Evolutionary conservation across 352 stramenopile species (phyloP).

Genomic region (Globisporangium barbulae): DNA sequence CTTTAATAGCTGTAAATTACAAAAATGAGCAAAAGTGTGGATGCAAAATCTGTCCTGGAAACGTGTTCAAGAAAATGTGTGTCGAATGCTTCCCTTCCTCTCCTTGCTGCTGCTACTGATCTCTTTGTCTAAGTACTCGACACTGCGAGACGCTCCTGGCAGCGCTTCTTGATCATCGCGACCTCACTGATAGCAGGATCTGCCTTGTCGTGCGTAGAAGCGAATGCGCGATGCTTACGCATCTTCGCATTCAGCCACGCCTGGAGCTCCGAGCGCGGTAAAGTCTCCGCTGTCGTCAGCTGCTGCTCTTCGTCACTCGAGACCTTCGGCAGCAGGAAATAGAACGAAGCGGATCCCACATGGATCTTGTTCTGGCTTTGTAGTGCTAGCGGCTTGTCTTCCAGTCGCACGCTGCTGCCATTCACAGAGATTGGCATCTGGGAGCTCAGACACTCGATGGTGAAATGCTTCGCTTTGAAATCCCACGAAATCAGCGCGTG

Average conservation of each 20-base stretch:
- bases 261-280: conserved; percentile 26
- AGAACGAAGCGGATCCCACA: conserved; percentile 64
- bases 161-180: conserved; percentile 18
- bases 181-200: neutral
- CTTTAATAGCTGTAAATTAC: conserved; percentile 7
- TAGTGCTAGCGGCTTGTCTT: conserved; percentile 40
- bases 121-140: conserved; percentile 5
- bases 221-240: conserved; percentile 22
- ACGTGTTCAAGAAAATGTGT: neutral
- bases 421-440: conserved; percentile 64
- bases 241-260: conserved; percentile 29
- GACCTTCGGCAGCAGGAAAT: conserved; percentile 68
- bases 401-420: conserved; percentile 44
- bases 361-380: conserved; percentile 56
- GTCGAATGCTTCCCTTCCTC: neutral
- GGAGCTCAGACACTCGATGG: conserved; percentile 65
- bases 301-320: conserved; percentile 8
- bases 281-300: neutral
- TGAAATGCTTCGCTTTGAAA: conserved; percentile 36
- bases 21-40: neutral
- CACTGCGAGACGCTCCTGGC: conserved; percentile 15
- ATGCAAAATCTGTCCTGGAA: neutral
- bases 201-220: neutral
- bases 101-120: neutral
- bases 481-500: conserved; percentile 79